Base-by-base conservation (phyloP, 2,329 filamentous ascomycete species). In the Exophiala viscosa region DNA sequence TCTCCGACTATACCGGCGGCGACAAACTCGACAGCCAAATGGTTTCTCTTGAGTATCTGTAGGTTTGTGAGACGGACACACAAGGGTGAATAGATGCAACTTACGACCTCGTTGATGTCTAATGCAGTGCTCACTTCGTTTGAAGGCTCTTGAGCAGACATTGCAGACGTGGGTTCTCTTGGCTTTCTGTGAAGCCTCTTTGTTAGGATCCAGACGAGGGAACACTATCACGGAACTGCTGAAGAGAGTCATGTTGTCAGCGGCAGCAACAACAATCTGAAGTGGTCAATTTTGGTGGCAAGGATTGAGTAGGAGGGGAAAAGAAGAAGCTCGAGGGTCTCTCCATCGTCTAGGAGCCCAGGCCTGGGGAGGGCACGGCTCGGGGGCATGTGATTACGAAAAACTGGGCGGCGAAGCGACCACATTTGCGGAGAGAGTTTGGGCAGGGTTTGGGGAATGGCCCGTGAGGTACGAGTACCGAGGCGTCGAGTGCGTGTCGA, bases 41-140 rank as follows among this genome's bases (percentile, higher is more conserved):
- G 67, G 67, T 20, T 64, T 62, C 51, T 68, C 66, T 23, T 66
- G 65, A 4, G 65, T 67, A 46, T 69, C 62, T 64, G 23, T n/a
- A 33, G 13, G 38, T 13, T 10, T 39, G 47, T 50, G 13, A 54
- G 48, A 42, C 35, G 40, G 35, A 11, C 34, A 14, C n/a, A 39
- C 35, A 44, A 5, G 40, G 28, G 11, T 42, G 15, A 38, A 39
- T 39, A 17, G 11, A 9, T 17, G 31, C 15, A 38, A 58, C 62
- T 49, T 60, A 64, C 62, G 67, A 9, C 65, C 65, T 35, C 67
- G 57, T 52, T 69, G 65, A 53, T 69, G 67, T 23, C 67, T 61
- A 47, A 66, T 61, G 44, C 66, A 68, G 56, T 69, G 67, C 53
- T 69, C 67, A 28, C 61, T 65, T 34, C 67, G 60, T 50, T 69